phyloP scores from a whole-genome alignment of 495 filamentous ascomycete genomes.

The Cercophora scortea region DNA sequence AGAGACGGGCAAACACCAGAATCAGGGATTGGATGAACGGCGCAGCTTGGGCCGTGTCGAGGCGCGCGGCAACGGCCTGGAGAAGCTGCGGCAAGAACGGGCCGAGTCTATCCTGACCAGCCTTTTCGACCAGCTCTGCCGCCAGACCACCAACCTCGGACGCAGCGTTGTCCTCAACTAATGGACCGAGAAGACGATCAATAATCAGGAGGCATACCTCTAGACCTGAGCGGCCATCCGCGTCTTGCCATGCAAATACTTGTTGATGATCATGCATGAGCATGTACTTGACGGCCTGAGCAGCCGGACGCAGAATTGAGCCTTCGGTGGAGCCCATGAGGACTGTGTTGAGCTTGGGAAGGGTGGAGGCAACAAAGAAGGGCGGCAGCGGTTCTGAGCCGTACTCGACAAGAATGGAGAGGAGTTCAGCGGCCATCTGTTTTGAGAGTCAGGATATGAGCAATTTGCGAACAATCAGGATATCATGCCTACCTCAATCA shows the following conservation, averaged over 20 bases:
- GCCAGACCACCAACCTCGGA: slow-evolving; percentile 92
- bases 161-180: slow-evolving; percentile 83
- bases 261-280: slow-evolving; percentile 81
- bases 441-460: slow-evolving; percentile 4
- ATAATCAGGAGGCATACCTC: slow-evolving; percentile 88
- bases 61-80: slow-evolving; percentile 76
- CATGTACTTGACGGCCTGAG: slow-evolving; percentile 78
- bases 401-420: slow-evolving; percentile 72
- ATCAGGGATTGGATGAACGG: slow-evolving; percentile 86
- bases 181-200: slow-evolving; percentile 77
- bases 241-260: slow-evolving; percentile 71
- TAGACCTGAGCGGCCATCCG: slow-evolving; percentile 70
- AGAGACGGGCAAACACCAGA: slow-evolving; percentile 87
- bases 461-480: neutral
- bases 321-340: slow-evolving; percentile 72
- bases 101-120: slow-evolving; percentile 79
- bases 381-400: slow-evolving; percentile 75
- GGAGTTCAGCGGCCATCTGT: slow-evolving; percentile 73
- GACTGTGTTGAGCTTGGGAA: slow-evolving; percentile 80
- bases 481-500: slow-evolving; percentile 53
- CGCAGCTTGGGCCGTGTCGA: slow-evolving; percentile 71
- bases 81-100: slow-evolving; percentile 87
- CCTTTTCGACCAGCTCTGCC: slow-evolving; percentile 90
- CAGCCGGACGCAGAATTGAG: slow-evolving; percentile 81
- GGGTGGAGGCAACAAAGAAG: slow-evolving; percentile 73